Evolutionary conservation across 306 rosid genomes (phyloP).

Genomic region (Phaseolus lunatus): DNA sequence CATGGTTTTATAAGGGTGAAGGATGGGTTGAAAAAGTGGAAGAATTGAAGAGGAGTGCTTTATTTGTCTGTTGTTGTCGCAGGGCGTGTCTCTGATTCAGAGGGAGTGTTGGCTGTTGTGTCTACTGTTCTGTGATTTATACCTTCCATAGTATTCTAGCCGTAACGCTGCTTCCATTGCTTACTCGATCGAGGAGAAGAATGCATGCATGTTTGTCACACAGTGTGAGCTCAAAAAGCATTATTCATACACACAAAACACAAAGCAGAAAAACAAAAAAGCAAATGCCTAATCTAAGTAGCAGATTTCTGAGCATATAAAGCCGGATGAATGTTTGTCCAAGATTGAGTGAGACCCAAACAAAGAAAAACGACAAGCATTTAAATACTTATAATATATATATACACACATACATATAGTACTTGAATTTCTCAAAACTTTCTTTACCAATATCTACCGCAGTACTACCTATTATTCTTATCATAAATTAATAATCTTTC

Average conservation of each 20-base stretch:
- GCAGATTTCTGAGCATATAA: not conserved
- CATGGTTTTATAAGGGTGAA: slow-evolving; percentile 23
- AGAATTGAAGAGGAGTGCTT: not conserved
- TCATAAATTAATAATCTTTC: no score
- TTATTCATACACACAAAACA: not conserved
- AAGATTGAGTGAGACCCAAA: slow-evolving; percentile 7
- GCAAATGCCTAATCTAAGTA: slow-evolving; percentile 1
- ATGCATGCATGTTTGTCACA: slow-evolving; percentile 38
- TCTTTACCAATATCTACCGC: not conserved
- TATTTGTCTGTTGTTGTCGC: slow-evolving; percentile 44
- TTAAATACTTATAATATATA: not conserved
- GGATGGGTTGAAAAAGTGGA: not conserved
- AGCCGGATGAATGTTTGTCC: slow-evolving; percentile 38
- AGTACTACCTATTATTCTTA: no score
- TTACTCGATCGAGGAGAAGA: slow-evolving; percentile 15
- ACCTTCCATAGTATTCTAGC: not conserved
- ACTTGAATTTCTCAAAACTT: not conserved
- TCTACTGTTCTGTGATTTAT: slow-evolving; percentile 4
- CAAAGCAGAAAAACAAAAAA: not conserved
- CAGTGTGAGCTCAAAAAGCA: slow-evolving; percentile 6
- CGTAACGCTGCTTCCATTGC: not conserved
- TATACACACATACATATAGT: no score
- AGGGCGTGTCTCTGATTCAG: slow-evolving; percentile 46
- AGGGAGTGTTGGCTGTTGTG: slow-evolving; percentile 20
- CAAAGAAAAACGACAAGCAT: not conserved